Evolutionary conservation across 257 asterid species (phyloP), one percentile per base, ranked within the genome.

Genomic region (Ophiorrhiza pumila): DNA sequence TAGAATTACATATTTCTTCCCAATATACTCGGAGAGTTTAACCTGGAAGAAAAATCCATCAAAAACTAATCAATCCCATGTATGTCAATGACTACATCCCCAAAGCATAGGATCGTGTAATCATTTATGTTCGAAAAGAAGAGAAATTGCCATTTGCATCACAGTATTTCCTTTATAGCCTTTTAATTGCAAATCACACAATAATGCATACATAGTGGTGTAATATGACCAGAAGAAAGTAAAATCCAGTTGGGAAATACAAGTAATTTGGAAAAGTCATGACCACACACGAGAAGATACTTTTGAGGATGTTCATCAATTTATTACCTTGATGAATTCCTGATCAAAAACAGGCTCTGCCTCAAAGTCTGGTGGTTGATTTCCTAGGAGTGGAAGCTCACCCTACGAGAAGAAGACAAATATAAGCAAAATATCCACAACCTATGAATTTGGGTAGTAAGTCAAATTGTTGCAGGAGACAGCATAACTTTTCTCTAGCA

Each of bases 291-390:
- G 12, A 42, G 11, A 37, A 25, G 25, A 5, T 64, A 64, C 45
- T 64, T 10, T 22, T 7, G 13, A 23, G 70, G 35, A 18, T 25
- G 23, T 35, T 22, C 9, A 49, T 20, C 15, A 23, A 43, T 47
- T 35, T 23, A 72, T 62, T 79, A 94, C 97, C 80, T 86, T 82
- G 68, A 88, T 80, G 71, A 94, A 90, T 71, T 94, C 98, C 82
- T 91, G 99, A 77, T 94, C 99, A 50, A 90, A 94, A 72, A 94
- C 98, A 75, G 99, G 97, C 80, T 91, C 98, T 1, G 99, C 99
- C 82, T 91, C 99, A 64, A 94, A 94, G 76, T 94, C 98, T 5
- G 99, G 98, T 65, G 99, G 98, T 69, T 31, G 47, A 73, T 94
- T 94, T 32, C 97, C 99, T 70, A 94, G 97, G 62, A 90, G 88